Percentiles rank a stretch among this genome's conserved stretches.
These are phyloP conservation scores for Agaricus bisporus DNA, from an alignment of 768 basidiomycete genomes.

Conservation along the genomic window DNA sequence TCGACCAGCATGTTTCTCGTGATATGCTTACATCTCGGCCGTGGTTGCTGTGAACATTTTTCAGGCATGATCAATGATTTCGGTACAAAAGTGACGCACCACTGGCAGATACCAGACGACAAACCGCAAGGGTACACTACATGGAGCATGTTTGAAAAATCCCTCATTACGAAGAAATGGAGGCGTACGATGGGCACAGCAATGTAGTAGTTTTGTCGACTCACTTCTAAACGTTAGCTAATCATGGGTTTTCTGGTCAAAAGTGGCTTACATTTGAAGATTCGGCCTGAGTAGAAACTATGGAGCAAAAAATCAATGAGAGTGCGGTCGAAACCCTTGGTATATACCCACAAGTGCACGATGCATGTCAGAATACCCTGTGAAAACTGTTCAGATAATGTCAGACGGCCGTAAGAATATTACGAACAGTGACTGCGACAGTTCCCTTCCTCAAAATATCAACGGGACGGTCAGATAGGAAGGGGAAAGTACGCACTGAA, in stretches of 20 bases:
- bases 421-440: conserved; percentile 18
- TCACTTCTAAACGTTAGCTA: conserved; percentile 20
- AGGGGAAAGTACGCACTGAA: conserved; percentile 1
- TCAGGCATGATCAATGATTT: background rate
- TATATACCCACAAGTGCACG: conserved; percentile 20
- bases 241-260: background rate
- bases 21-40: conserved; percentile 19
- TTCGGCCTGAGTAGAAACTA: conserved; percentile 33
- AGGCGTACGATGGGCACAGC: conserved; percentile 25
- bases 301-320: background rate
- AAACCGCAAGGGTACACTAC: background rate
- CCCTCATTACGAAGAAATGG: background rate
- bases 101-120: conserved; percentile 19
- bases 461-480: background rate
- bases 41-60: conserved; percentile 20
- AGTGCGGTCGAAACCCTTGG: background rate
- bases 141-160: background rate
- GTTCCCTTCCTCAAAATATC: conserved; percentile 15
- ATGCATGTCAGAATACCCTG: conserved; percentile 26
- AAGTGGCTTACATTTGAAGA: conserved; percentile 27
- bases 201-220: conserved; percentile 28
- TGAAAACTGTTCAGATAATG: background rate
- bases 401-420: background rate
- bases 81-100: conserved; percentile 15
- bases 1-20: background rate